Base-by-base conservation (phyloP, 257 asterid genomes). In the Solanum sparsipilum region DNA sequence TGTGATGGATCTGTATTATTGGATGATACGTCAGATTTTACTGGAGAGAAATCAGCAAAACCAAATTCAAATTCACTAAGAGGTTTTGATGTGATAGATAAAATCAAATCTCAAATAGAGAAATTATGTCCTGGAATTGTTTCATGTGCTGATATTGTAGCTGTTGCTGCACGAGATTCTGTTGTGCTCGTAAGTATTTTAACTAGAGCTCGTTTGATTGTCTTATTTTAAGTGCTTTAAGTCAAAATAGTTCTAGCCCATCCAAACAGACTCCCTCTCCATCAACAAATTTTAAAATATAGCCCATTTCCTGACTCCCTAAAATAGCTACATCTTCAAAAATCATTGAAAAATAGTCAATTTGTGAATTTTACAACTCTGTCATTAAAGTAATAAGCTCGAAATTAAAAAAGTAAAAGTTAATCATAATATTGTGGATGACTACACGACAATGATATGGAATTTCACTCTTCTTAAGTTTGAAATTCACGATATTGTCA, bases 1-100 rank as follows among this genome's bases (percentile, higher is more conserved):
- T 94, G 98, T 74, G 98, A 94, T 88, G 98, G 89, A 88, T 94
- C 98, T 7, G 87, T 93, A 75, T 90, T 94, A 63, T 91, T 94
- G 6, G 94, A 92, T 46, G 96, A 94, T 75, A 93, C 92, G 3
- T 31, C 91, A 63, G 90, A 90, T 83, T 92, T 94, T 85, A 94
- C 89, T 3, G 97, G 97, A 71, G 97, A 94, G 90, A 92, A 92
- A 85, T 87, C 91, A 8, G 93, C 94, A 0, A 88, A 65, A 3
- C 91, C 96, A 25, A 94, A 94, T 75, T 13, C 27, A 21, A 89
- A 92, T 84, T 94, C 97, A 1, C 1, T 90, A 15, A 90, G 94
- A 86, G 96, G 97, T 2, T 92, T 93, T 48, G 94, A 92, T 2
- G 88, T 93, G 0, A 89, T 94, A 8, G 98, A 94, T 29, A 58